These are phyloP conservation scores for Trifolium fragiferum DNA, from an alignment of 306 rosid genomes.

Conservation along the genomic window DNA sequence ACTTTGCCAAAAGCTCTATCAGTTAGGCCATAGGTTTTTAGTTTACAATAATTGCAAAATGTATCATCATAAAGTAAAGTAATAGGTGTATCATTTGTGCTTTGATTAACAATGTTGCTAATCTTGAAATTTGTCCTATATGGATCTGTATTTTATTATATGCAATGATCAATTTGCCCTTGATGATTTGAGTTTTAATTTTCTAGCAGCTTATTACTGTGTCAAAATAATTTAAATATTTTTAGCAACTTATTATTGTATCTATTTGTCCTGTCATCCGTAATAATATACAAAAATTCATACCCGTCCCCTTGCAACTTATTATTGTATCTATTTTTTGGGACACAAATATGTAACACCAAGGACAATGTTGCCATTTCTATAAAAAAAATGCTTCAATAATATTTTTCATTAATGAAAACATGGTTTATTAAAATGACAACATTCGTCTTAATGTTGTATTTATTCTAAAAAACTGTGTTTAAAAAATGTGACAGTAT, in stretches of 20 bases:
- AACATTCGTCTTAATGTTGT: no score
- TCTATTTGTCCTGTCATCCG: not conserved
- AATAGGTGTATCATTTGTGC: not conserved
- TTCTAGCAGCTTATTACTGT: not conserved
- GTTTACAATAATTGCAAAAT: not conserved
- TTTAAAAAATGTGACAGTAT: no score
- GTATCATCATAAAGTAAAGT: conserved; percentile 17
- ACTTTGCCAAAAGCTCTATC: conserved; percentile 55
- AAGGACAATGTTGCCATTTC: no score
- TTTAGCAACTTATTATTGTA: not conserved
- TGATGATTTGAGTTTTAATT: not conserved
- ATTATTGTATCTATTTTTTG: no score
- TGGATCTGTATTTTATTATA: not conserved
- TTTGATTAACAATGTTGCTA: not conserved
- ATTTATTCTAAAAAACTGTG: no score
- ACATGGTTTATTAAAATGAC: no score
- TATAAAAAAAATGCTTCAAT: no score
- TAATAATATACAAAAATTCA: not conserved
- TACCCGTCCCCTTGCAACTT: no score
- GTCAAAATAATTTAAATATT: not conserved
- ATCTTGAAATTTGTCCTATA: not conserved
- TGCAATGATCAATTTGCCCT: conserved; percentile 5
- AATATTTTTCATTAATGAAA: no score
- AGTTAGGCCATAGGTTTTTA: conserved; percentile 46
- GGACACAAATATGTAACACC: no score